Conservation (phyloP, 345 rosid genomes). For the Noccaea bulbosa region DNA sequence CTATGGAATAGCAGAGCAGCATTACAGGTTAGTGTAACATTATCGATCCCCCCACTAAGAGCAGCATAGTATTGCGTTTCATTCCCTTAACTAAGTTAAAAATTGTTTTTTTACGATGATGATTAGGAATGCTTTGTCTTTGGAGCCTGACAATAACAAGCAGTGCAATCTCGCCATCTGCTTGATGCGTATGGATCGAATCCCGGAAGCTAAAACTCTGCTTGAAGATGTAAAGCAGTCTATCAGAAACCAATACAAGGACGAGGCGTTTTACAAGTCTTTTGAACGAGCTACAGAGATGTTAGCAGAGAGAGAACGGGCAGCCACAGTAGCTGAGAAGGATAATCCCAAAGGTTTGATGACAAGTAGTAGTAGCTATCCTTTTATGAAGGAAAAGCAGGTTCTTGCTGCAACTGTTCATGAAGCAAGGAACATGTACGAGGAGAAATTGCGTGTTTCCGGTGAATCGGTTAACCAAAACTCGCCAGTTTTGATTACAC, state of each 20-base stretch:
- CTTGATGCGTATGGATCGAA: conserved; percentile 70
- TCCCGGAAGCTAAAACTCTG: conserved; percentile 65
- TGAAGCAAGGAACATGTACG: conserved; percentile 1
- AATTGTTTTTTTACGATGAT: conserved; percentile 11
- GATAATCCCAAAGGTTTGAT: background rate
- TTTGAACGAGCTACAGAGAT: conserved; percentile 59
- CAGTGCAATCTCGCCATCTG: conserved; percentile 75
- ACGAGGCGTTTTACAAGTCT: conserved; percentile 57
- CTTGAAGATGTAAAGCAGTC: conserved; percentile 57
- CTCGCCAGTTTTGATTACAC: conserved; percentile 40
- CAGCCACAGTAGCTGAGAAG: background rate
- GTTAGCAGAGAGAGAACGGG: conserved; percentile 50
- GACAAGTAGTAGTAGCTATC: conserved; percentile 9
- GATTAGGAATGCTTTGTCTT: conserved; percentile 60
- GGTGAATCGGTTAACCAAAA: conserved; percentile 4
- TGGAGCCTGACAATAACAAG: conserved; percentile 74
- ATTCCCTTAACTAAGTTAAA: background rate
- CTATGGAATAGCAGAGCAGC: conserved; percentile 66
- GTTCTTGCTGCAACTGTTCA: conserved; percentile 4
- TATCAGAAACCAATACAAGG: conserved; percentile 43
- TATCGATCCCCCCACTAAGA: background rate
- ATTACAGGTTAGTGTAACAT: conserved; percentile 55
- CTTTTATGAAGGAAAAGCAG: background rate
- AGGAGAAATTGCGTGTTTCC: background rate
- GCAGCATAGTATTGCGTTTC: background rate